These are phyloP conservation scores for Prunus persica DNA, from an alignment of 306 rosid species.

Conservation along the genomic window DNA sequence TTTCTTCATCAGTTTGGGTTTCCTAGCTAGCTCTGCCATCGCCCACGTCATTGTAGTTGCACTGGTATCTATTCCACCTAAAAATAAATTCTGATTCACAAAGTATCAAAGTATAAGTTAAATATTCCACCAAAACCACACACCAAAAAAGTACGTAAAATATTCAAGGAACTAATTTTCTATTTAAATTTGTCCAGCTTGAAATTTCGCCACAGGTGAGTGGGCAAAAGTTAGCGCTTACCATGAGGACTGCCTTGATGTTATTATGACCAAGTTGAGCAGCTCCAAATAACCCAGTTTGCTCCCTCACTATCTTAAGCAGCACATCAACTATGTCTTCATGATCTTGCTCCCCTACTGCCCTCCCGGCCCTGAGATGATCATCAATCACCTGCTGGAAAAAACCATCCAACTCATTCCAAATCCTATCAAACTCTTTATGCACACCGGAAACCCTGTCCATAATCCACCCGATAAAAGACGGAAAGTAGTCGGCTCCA, in stretches of 20 bases:
- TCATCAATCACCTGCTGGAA: constrained; percentile 41
- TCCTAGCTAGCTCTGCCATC: constrained; percentile 35
- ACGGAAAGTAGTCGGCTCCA: constrained; percentile 38
- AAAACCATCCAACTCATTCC: constrained; percentile 32
- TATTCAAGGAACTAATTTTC: too few species aligned
- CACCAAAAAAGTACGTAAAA: too few species aligned
- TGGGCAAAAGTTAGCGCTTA: not conserved
- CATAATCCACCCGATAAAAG: constrained; percentile 40
- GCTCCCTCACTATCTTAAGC: constrained; percentile 11
- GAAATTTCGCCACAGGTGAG: too few species aligned
- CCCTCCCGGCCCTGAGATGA: constrained; percentile 10
- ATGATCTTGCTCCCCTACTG: not conserved
- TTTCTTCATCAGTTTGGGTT: constrained; percentile 33
- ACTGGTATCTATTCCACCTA: constrained; percentile 34
- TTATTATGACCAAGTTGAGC: constrained; percentile 7
- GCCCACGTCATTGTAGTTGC: constrained; percentile 37
- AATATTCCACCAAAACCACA: too few species aligned
- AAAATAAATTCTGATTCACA: constrained; percentile 28
- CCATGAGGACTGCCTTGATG: constrained; percentile 43
- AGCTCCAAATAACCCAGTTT: not conserved
- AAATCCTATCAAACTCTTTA: constrained; percentile 26
- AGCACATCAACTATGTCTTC: constrained; percentile 32
- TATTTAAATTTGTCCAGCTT: too few species aligned
- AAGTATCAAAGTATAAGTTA: too few species aligned
- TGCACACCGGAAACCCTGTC: constrained; percentile 39